These are phyloP conservation scores for Leptodermis oblonga DNA, from an alignment of 257 asterid species.

Conservation along the genomic window DNA sequence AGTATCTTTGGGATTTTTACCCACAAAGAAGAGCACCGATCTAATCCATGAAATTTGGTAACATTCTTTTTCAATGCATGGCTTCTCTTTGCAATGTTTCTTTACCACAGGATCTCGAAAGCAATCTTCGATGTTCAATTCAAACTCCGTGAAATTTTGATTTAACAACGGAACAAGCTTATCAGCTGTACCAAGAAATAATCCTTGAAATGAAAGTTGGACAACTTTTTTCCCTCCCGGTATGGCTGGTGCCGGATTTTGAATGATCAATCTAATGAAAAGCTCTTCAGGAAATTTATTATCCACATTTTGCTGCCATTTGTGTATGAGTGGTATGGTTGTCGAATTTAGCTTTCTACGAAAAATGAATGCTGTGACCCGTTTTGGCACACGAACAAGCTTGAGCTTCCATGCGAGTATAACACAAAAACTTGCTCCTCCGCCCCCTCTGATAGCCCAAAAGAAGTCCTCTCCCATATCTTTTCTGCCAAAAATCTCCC, in stretches of 20 bases:
- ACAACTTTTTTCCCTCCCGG: background rate
- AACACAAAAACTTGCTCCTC: conserved; percentile 21
- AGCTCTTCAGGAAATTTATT: conserved; percentile 13
- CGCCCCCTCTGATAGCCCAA: conserved; percentile 26
- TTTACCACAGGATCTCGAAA: background rate
- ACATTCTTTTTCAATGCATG: conserved; percentile 20
- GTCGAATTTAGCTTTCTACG: background rate
- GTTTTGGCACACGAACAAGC: conserved; percentile 1
- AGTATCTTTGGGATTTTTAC: background rate
- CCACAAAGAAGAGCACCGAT: conserved; percentile 18
- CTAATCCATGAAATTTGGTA: conserved; percentile 16
- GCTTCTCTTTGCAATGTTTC: conserved; percentile 5
- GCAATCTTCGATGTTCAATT: conserved; percentile 13
- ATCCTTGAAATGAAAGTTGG: conserved; percentile 15
- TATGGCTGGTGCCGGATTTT: conserved; percentile 2
- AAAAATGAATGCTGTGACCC: conserved; percentile 6
- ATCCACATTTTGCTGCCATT: conserved; percentile 19
- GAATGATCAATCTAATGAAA: conserved; percentile 15
- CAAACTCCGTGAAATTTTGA: conserved; percentile 14
- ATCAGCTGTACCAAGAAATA: conserved; percentile 15
- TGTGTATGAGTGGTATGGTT: background rate
- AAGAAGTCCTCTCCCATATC: conserved; percentile 25
- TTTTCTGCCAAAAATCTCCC: conserved; percentile 9
- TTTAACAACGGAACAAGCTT: background rate
- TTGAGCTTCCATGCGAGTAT: conserved; percentile 23